Evolutionary conservation across 148 eudicot genomes (phyloP).

Genomic region (Salicornia ramosissima): DNA sequence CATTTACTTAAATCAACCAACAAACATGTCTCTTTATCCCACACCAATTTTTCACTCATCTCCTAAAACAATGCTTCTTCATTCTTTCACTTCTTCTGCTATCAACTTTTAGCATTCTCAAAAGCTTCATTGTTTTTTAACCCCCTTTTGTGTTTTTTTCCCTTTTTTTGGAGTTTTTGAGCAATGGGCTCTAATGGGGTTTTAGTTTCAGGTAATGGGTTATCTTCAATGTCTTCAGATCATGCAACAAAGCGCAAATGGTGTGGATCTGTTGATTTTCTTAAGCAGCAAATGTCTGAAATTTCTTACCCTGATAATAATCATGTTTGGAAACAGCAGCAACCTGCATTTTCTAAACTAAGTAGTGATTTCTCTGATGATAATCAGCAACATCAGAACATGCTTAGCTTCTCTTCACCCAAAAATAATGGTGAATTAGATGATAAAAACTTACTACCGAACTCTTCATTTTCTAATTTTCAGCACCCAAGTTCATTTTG

Average conservation of each 20-base stretch:
- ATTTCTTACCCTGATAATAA: background rate
- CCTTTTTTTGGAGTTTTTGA: constrained; percentile 5
- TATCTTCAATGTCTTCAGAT: constrained; percentile 3
- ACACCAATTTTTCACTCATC: background rate
- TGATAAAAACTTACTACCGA: background rate
- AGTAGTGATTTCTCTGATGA: constrained; percentile 7
- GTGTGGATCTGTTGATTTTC: constrained; percentile 17
- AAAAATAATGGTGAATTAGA: constrained; percentile 3
- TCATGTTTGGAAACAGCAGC: too few relatives aligned
- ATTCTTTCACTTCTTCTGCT: background rate
- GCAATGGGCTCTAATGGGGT: constrained; percentile 5
- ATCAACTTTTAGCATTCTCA: background rate
- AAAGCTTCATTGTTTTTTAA: too few relatives aligned
- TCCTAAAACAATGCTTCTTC: background rate
- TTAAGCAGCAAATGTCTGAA: background rate
- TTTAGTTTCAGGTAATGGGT: constrained; percentile 6
- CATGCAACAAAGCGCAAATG: constrained; percentile 6
- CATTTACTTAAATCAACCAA: background rate
- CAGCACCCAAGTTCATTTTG: background rate
- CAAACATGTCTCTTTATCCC: background rate
- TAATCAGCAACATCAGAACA: constrained; percentile 16
- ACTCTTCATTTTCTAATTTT: constrained; percentile 8
- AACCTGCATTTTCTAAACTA: constrained; percentile 10
- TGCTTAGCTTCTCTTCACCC: constrained; percentile 17
- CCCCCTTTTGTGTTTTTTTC: too few relatives aligned